These are phyloP conservation scores for Vinca minor DNA, from an alignment of 257 asterid genomes.

Conservation along the genomic window DNA sequence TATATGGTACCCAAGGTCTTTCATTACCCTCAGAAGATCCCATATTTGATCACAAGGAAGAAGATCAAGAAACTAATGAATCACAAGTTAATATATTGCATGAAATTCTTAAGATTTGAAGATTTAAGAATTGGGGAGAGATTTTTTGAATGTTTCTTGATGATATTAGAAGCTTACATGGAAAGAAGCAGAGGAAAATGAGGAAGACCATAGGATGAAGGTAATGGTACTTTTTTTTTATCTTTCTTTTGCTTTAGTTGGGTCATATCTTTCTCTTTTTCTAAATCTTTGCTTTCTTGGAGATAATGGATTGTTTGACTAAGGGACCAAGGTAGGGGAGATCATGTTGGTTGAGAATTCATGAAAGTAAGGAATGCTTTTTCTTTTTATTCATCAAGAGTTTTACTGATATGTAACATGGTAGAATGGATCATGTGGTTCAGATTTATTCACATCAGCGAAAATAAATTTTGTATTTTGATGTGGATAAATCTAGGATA, in stretches of 20 bases:
- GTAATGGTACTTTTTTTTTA: constrained; percentile 8
- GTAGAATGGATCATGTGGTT: too few relatives aligned
- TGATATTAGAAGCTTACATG: constrained; percentile 9
- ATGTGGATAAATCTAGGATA: too few relatives aligned
- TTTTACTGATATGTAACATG: too few relatives aligned
- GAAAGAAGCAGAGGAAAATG: constrained; percentile 24
- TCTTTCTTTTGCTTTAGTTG: constrained; percentile 11
- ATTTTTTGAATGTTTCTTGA: background rate
- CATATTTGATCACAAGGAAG: constrained; percentile 11
- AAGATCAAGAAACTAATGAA: background rate
- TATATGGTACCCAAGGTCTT: constrained; percentile 35
- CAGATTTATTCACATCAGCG: too few relatives aligned
- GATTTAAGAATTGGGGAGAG: background rate
- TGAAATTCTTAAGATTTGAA: too few relatives aligned
- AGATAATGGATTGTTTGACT: constrained; percentile 30
- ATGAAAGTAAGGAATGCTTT: constrained; percentile 33
- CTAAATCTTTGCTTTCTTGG: constrained; percentile 22
- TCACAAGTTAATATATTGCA: too few relatives aligned
- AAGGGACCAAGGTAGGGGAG: constrained; percentile 21
- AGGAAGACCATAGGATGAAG: constrained; percentile 13
- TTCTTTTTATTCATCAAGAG: too few relatives aligned
- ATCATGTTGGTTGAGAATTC: constrained; percentile 33
- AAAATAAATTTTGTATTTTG: too few relatives aligned
- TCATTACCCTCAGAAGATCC: constrained; percentile 23
- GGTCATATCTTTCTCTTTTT: constrained; percentile 11